Evolutionary conservation across 352 stramenopile species (phyloP), one percentile per base, ranked within the genome.

Genomic region (Globisporangium polare): DNA sequence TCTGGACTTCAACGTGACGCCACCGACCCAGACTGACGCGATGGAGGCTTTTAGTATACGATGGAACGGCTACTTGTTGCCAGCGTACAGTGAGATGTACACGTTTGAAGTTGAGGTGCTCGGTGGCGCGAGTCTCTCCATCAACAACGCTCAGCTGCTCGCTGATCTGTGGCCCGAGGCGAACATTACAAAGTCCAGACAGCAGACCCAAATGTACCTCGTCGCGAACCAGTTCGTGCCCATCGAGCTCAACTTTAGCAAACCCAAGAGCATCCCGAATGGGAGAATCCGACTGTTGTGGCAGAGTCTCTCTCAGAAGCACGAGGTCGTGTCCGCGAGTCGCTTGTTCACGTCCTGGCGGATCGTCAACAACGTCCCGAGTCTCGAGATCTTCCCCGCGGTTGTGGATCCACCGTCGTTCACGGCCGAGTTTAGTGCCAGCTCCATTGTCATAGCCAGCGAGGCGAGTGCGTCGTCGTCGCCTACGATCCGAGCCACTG

Each of bases 341-440:
- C 64, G 64, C 5, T 60, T 88, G 4, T 88, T 80, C 53, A 86
- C 81, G 18, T 73, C 63, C 0, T 89, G 81, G 75, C 55, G 50
- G 18, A 79, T 91, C 13, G 62, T 74, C 8, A 86, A 87, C 46
- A 85, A 89, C 49, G 66, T 88, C 0, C 80, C 81, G 15, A 37
- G 61, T 12, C 66, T 87, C 17, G 51, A 77, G 53, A 64, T 87
- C 39, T 62, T 75, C 4, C 78, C 78, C 18, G 66, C 60, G 3
- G 27, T 15, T 22, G 51, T 76, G 15, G 45, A 67, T 22, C 58
- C 73, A 26, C 67, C 71, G 4, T 69, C 66, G 3, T 87, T 84
- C 60, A 80, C 77, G 4, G 58, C 74, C 7, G 68, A 72, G 45
- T 86, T 82, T 60, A 3, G 18, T 2, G 22, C 12, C 12, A 50